phyloP scores from a whole-genome alignment of 2,329 filamentous ascomycete genomes.

The Aulographum hederae region DNA sequence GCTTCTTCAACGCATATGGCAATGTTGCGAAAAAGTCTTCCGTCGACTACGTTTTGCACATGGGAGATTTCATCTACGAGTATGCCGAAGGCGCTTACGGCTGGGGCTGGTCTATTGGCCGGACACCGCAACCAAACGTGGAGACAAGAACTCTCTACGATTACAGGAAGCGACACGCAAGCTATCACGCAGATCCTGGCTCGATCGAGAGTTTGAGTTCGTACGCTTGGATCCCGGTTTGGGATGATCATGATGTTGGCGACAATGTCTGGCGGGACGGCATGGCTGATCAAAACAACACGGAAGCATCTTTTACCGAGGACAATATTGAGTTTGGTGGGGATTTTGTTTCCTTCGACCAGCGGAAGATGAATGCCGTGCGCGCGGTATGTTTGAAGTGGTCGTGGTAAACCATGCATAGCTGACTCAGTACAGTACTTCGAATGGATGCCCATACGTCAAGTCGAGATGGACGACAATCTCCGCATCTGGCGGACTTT shows the following conservation, averaged over 20 bases:
- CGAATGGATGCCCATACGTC: conserved; percentile 24
- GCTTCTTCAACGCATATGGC: conserved; percentile 17
- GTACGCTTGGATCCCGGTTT: conserved; percentile 24
- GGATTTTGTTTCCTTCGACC: conserved; percentile 21
- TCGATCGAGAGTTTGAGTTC: conserved; percentile 19
- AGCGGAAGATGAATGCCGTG: conserved; percentile 28
- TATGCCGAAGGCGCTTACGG: conserved; percentile 26
- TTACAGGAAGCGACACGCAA: conserved; percentile 23
- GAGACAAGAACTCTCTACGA: conserved; percentile 24
- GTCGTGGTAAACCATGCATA: no score
- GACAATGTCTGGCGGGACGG: conserved; percentile 25
- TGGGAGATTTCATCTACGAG: conserved; percentile 24
- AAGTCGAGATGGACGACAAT: conserved; percentile 26
- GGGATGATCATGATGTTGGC: conserved; percentile 20
- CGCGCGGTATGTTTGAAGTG: conserved; percentile 12
- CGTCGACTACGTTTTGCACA: conserved; percentile 9
- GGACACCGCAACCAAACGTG: conserved; percentile 25
- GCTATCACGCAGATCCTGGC: conserved; percentile 22
- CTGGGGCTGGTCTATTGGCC: conserved; percentile 31
- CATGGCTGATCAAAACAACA: conserved; percentile 21
- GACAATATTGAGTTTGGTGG: conserved; percentile 13
- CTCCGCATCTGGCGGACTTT: conserved; percentile 24
- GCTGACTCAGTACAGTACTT: no score
- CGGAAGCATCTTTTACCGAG: conserved; percentile 20
- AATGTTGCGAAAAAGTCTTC: conserved; percentile 6